Evolutionary conservation across 2,329 filamentous ascomycete genomes (phyloP).

Genomic region (Chrysoporthe austroafricana): DNA sequence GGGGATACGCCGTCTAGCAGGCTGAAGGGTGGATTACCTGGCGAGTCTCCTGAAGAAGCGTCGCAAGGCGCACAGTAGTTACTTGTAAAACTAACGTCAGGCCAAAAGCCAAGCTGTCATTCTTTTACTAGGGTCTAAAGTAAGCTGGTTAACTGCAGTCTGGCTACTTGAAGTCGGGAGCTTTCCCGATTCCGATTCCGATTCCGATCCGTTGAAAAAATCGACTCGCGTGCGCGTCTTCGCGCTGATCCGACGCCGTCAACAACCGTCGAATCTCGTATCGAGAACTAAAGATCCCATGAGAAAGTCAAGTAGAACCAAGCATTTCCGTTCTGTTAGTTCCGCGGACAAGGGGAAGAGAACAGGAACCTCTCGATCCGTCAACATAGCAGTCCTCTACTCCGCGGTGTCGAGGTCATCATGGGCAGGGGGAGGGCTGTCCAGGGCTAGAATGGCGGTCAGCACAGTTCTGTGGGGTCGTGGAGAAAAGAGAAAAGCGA

Average conservation of each 20-base stretch:
- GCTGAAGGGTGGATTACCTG: not conserved
- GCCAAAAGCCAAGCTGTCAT: not conserved
- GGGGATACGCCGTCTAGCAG: not conserved
- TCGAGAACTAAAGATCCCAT: slow-evolving; percentile 29
- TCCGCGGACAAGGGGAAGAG: slow-evolving; percentile 26
- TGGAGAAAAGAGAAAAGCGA: slow-evolving; percentile 36
- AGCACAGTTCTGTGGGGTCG: slow-evolving; percentile 37
- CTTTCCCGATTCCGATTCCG: slow-evolving; percentile 13
- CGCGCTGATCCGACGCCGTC: slow-evolving; percentile 24
- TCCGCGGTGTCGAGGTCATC: slow-evolving; percentile 97
- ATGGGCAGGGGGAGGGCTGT: slow-evolving; percentile 81
- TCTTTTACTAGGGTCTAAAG: slow-evolving; percentile 24
- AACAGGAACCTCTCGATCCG: slow-evolving; percentile 28
- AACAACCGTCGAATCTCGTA: slow-evolving; percentile 23
- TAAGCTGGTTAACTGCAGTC: slow-evolving; percentile 20
- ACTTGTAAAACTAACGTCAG: not conserved
- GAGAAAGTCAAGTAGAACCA: slow-evolving; percentile 28
- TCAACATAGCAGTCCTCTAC: slow-evolving; percentile 40
- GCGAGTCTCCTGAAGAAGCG: not conserved
- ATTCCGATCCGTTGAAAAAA: slow-evolving; percentile 22
- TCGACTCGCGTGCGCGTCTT: slow-evolving; percentile 23
- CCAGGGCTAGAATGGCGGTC: slow-evolving; percentile 52
- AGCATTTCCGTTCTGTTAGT: slow-evolving; percentile 29
- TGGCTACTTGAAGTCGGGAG: not conserved
- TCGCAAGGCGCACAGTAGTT: not conserved